These are phyloP conservation scores for Claviceps digitariae DNA, from an alignment of 2,329 filamentous ascomycete genomes.

Conservation along the genomic window DNA sequence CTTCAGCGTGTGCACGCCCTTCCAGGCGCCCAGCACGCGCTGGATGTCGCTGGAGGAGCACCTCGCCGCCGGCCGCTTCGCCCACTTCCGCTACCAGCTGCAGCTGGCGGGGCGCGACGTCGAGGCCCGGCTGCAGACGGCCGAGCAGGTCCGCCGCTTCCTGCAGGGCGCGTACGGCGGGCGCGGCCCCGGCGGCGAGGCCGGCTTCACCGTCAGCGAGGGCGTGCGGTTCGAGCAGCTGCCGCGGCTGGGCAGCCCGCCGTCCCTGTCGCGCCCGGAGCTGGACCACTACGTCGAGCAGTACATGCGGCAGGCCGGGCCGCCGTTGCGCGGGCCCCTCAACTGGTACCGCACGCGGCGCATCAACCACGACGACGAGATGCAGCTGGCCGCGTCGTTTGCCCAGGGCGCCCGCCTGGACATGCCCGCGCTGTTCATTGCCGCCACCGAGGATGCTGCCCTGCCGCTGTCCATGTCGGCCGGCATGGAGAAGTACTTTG, in stretches of 20 bases:
- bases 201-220: constrained; percentile 41
- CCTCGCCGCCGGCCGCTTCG: constrained; percentile 37
- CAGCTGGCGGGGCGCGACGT: constrained; percentile 60
- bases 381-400: constrained; percentile 41
- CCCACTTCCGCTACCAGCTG: constrained; percentile 73
- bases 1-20: constrained; percentile 74
- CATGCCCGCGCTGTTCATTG: constrained; percentile 61
- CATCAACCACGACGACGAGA: constrained; percentile 67
- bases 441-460: constrained; percentile 56
- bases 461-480: constrained; percentile 57
- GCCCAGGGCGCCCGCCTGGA: constrained; percentile 38
- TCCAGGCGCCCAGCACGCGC: constrained; percentile 36
- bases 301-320: constrained; percentile 42
- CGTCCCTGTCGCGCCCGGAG: constrained; percentile 53
- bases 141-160: constrained; percentile 54
- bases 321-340: constrained; percentile 61
- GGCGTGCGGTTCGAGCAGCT: constrained; percentile 54
- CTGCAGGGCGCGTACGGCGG: constrained; percentile 61
- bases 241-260: constrained; percentile 38
- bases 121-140: constrained; percentile 42
- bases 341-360: constrained; percentile 77
- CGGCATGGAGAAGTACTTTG: constrained; percentile 57
- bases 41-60: constrained; percentile 47
- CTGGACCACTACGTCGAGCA: constrained; percentile 64
- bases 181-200: constrained; percentile 37